A percentile compares a stretch with the other conserved stretches of the same genome.
phyloP scores from a whole-genome alignment of 352 stramenopile genomes.

The Globisporangium middletonii region DNA sequence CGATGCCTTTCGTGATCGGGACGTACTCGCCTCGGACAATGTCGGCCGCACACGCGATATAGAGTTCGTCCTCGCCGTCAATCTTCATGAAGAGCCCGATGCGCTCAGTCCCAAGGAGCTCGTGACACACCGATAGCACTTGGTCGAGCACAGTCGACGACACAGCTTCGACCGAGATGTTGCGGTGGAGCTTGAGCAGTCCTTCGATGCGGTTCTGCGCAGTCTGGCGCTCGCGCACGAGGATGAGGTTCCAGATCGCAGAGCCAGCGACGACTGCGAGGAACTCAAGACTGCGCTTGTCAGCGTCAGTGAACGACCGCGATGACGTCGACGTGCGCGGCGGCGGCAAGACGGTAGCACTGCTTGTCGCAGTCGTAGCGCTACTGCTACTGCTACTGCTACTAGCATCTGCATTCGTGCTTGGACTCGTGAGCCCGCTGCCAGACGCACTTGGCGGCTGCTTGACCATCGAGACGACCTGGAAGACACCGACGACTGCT shows the following conservation, averaged over 20 bases:
- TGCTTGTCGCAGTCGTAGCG: background rate
- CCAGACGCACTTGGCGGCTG: background rate
- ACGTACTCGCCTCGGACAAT: slow-evolving; percentile 64
- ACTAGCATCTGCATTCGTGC: background rate
- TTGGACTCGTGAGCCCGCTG: background rate
- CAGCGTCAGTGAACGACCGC: slow-evolving; percentile 30
- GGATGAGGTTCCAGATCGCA: slow-evolving; percentile 63
- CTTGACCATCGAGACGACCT: slow-evolving; percentile 26
- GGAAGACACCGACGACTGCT: slow-evolving; percentile 49
- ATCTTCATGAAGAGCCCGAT: slow-evolving; percentile 70
- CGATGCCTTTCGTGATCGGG: slow-evolving; percentile 64
- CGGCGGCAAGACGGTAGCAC: background rate
- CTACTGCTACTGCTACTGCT: background rate
- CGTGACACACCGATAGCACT: slow-evolving; percentile 62
- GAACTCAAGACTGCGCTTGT: slow-evolving; percentile 22
- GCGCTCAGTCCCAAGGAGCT: slow-evolving; percentile 57
- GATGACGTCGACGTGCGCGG: background rate
- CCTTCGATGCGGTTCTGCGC: slow-evolving; percentile 66
- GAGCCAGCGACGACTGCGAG: slow-evolving; percentile 44
- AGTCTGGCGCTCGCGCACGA: slow-evolving; percentile 55
- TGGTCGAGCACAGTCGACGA: slow-evolving; percentile 54
- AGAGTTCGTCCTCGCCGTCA: slow-evolving; percentile 61
- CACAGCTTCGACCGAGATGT: slow-evolving; percentile 63
- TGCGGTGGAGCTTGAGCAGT: slow-evolving; percentile 60
- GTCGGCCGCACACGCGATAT: slow-evolving; percentile 51